Percentiles rank a stretch among this genome's conserved stretches.
phyloP scores from a whole-genome alignment of 768 basidiomycete species.

The Kondoa subrosea region DNA sequence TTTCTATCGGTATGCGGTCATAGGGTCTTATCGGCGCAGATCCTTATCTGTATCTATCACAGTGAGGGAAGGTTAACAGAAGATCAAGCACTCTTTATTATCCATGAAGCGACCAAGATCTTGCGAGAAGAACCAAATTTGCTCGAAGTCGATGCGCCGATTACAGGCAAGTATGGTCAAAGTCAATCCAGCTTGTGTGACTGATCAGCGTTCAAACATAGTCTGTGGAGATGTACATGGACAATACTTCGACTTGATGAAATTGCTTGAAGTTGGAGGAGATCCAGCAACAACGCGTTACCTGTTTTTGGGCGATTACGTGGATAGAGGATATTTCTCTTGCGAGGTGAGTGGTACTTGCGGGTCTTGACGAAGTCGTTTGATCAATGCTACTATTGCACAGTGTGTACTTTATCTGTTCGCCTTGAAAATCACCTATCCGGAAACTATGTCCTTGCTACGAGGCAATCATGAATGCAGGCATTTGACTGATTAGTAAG shows the following conservation, averaged over 20 bases:
- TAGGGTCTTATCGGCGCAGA: background rate
- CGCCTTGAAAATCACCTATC: conserved; percentile 99
- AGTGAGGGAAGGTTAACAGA: conserved; percentile 20
- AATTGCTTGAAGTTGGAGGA: conserved; percentile 82
- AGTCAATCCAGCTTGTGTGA: background rate
- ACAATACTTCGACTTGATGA: conserved; percentile 96
- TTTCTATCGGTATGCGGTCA: conserved; percentile 86
- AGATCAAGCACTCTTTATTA: conserved; percentile 59
- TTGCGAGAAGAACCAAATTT: conserved; percentile 74
- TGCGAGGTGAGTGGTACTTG: conserved; percentile 70
- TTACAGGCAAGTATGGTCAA: conserved; percentile 63
- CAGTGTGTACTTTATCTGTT: conserved; percentile 96
- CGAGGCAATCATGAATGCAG: conserved; percentile 98
- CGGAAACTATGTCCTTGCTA: conserved; percentile 83
- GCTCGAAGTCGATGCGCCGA: conserved; percentile 85
- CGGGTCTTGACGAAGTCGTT: conserved; percentile 11
- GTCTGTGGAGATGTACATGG: conserved; percentile 98
- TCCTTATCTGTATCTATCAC: background rate
- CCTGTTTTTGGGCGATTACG: conserved; percentile 82
- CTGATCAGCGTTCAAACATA: conserved; percentile 31
- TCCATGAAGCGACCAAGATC: conserved; percentile 69
- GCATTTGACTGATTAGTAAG: conserved; percentile 74
- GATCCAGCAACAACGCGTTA: conserved; percentile 87
- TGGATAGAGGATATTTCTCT: conserved; percentile 83
- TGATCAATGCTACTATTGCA: background rate